Conservation (phyloP, 2,329 filamentous ascomycete genomes). For the Hymenoscyphus linearis region DNA sequence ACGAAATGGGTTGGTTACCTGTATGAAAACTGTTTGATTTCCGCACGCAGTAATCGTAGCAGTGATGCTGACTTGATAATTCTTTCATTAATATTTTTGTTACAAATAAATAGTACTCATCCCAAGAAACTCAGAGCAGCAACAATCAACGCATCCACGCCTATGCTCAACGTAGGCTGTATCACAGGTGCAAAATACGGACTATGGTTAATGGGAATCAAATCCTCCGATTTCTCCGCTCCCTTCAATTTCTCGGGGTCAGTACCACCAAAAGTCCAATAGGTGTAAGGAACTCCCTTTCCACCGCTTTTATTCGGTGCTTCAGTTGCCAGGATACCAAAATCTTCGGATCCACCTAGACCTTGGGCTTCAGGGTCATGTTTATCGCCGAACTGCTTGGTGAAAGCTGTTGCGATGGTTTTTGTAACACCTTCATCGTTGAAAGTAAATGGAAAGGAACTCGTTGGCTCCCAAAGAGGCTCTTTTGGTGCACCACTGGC, state of each 20-base stretch:
- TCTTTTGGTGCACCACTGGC: slow-evolving; percentile 36
- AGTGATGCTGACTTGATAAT: too few relatives aligned
- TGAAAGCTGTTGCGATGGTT: slow-evolving; percentile 13
- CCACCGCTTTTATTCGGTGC: slow-evolving; percentile 17
- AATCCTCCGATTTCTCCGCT: slow-evolving; percentile 13
- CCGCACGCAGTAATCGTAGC: too few relatives aligned
- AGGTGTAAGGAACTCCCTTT: slow-evolving; percentile 22
- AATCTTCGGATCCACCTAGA: slow-evolving; percentile 24
- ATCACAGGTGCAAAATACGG: slow-evolving; percentile 54
- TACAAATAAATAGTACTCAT: too few relatives aligned
- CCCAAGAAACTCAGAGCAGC: slow-evolving; percentile 44
- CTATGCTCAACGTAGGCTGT: slow-evolving; percentile 50
- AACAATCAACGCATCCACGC: slow-evolving; percentile 45
- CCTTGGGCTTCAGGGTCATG: slow-evolving; percentile 13
- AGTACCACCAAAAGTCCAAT: slow-evolving; percentile 38
- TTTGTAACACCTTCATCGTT: slow-evolving; percentile 21
- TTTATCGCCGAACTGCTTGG: slow-evolving; percentile 21
- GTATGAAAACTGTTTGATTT: too few relatives aligned
- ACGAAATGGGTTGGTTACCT: too few relatives aligned
- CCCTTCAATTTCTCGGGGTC: slow-evolving; percentile 20
- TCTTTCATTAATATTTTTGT: background rate
- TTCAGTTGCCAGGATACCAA: slow-evolving; percentile 44
- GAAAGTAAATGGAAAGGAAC: slow-evolving; percentile 19
- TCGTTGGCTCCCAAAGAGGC: slow-evolving; percentile 17
- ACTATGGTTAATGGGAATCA: slow-evolving; percentile 51